Base-by-base conservation (phyloP, 2,329 filamentous ascomycete species). In the Lecanoromycetidae sp. region DNA sequence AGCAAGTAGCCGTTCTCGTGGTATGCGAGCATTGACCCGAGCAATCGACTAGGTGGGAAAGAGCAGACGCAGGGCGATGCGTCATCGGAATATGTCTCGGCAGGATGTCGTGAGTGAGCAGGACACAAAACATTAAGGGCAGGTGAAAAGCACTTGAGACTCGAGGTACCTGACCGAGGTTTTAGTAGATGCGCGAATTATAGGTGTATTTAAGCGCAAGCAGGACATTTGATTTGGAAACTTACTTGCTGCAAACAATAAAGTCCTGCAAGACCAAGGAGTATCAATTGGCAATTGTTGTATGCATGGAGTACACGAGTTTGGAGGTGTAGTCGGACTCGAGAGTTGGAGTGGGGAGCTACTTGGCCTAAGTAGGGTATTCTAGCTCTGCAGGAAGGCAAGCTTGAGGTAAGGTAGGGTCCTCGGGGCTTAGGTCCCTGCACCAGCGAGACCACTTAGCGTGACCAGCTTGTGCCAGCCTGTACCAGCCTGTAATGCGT, bases 281-380 rank as follows among this genome's bases (percentile, higher is more conserved):
- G 4, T 5, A 25, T 33, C 40, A 43, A 43, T 43, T 43, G 40
- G 29, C n/a, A n/a, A 19, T 34, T 13, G 15, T 19, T 17, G 13
- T 12, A 13, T 4, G 12, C 29, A 43, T 43, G 27, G 29, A 43
- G 19, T 9, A 19, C 6, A 8, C 17, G 6, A 29, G 25, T 25
- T 15, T 27, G 7, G 15, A 19, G n/a, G n/a, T 12, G 25, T 40
- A 30, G 26, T 41, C 38, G 26, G 38, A 20, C 23, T 20, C 25
- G 22, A 34, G 17, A 29, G 33, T 19, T 32, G 44, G 44, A 39
- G 30, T n/a, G 32, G 44, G 44, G 44, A 41, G 44, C 27, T 40
- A 37, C 34, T 36, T 26, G 30, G 20, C 37, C 44, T 47, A 42
- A 42, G 45, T 47, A 42, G 23, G 10, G n/a, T n/a, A 41, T 27